These are phyloP conservation scores for Populus hybrid DNA, from an alignment of 441 rosid genomes.

Conservation along the genomic window DNA sequence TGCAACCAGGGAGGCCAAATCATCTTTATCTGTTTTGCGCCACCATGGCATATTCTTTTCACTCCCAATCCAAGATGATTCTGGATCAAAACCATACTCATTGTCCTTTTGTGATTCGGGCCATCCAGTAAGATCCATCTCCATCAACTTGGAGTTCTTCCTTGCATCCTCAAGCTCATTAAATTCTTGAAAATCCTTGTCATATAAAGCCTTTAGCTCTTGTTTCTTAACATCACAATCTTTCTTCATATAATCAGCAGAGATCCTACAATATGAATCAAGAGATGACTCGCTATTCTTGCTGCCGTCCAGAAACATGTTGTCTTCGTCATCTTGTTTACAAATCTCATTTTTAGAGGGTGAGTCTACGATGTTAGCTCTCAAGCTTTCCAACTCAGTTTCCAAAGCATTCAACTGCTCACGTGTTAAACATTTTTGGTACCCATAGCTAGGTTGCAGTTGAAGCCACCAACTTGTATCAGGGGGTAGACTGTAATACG, in stretches of 20 bases:
- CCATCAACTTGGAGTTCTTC: constrained; percentile 40
- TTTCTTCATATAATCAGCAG: constrained; percentile 12
- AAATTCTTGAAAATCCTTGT: constrained; percentile 34
- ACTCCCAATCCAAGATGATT: constrained; percentile 55
- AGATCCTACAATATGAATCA: constrained; percentile 7
- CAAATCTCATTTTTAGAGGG: constrained; percentile 21
- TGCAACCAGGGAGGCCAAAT: constrained; percentile 86
- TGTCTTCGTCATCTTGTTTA: constrained; percentile 3
- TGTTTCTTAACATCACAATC: constrained; percentile 22
- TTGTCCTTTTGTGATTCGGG: constrained; percentile 31
- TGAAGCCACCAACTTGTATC: constrained; percentile 76
- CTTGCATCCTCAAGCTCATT: constrained; percentile 35
- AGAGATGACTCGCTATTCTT: constrained; percentile 18
- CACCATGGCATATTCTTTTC: constrained; percentile 86
- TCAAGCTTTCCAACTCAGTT: constrained; percentile 43
- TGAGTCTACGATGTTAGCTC: constrained; percentile 24
- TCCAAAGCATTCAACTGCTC: constrained; percentile 39
- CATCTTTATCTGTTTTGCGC: constrained; percentile 66
- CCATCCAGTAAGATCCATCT: constrained; percentile 32
- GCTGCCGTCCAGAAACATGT: constrained; percentile 12
- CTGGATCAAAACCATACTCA: constrained; percentile 48
- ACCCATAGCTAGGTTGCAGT: constrained; percentile 60
- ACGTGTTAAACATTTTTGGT: constrained; percentile 47
- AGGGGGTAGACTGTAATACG: constrained; percentile 44
- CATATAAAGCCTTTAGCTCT: constrained; percentile 15